Percentiles rank a stretch among this genome's conserved stretches.
phyloP scores from a whole-genome alignment of 768 basidiomycete genomes.

The Cyclocybe aegerita region DNA sequence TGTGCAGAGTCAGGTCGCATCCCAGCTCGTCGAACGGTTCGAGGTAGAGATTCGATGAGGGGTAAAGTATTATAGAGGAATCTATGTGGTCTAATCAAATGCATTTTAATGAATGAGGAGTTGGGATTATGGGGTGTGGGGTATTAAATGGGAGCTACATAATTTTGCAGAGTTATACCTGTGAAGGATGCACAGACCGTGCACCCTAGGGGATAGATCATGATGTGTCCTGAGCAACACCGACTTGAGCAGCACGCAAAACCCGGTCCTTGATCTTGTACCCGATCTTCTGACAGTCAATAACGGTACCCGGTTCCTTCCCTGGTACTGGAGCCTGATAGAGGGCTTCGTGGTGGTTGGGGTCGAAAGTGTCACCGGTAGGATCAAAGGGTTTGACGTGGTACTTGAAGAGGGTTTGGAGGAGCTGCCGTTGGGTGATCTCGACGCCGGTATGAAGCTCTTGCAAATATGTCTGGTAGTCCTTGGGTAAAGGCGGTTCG shows the following conservation, averaged over 20 bases:
- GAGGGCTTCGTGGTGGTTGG: constrained; percentile 92
- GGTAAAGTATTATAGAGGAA: constrained; percentile 12
- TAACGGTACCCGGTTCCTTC: constrained; percentile 84
- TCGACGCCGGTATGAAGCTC: constrained; percentile 87
- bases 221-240: constrained; percentile 68
- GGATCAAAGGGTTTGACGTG: constrained; percentile 92
- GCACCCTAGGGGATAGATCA: constrained; percentile 7
- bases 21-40: constrained; percentile 57
- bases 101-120: constrained; percentile 13
- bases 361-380: constrained; percentile 90
- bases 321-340: constrained; percentile 92
- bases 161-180: constrained; percentile 15
- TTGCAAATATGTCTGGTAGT: constrained; percentile 54
- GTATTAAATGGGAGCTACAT: constrained; percentile 18
- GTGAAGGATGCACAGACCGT: background rate
- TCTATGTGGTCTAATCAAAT: constrained; percentile 12
- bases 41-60: constrained; percentile 85
- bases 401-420: constrained; percentile 89
- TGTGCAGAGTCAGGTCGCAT: constrained; percentile 65
- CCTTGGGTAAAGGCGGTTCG: constrained; percentile 45
- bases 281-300: constrained; percentile 88
- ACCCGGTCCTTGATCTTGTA: constrained; percentile 95
- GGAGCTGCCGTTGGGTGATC: constrained; percentile 86
- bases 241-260: constrained; percentile 93
- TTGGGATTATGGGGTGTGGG: constrained; percentile 20